These are phyloP conservation scores for Ogataea pilisensis DNA, from an alignment of 805 yeast genomes.

Conservation along the genomic window DNA sequence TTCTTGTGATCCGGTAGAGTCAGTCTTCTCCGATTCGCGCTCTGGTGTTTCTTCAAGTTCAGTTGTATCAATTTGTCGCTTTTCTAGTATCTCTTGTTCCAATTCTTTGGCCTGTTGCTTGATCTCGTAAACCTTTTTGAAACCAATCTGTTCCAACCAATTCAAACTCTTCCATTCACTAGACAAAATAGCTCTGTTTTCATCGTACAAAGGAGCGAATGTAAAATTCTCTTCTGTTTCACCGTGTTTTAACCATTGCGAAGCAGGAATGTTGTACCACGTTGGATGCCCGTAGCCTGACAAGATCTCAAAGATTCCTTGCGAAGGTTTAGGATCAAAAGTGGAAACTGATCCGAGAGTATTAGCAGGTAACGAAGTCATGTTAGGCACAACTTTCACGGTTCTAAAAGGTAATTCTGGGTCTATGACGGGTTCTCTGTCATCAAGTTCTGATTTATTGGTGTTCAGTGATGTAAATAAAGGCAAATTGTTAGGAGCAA, in stretches of 20 bases:
- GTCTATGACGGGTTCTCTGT: constrained; percentile 64
- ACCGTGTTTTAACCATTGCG: constrained; percentile 57
- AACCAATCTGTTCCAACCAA: constrained; percentile 54
- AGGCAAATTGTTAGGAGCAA: constrained; percentile 64
- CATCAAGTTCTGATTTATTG: constrained; percentile 69
- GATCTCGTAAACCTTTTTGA: constrained; percentile 31
- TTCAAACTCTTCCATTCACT: constrained; percentile 46
- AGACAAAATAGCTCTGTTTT: constrained; percentile 50
- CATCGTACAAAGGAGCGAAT: constrained; percentile 67
- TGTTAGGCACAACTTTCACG: constrained; percentile 65
- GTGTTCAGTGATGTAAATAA: constrained; percentile 68
- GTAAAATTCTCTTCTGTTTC: constrained; percentile 37
- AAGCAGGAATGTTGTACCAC: constrained; percentile 60
- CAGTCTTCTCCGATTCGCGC: constrained; percentile 12
- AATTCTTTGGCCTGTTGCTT: constrained; percentile 5
- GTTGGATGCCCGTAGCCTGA: constrained; percentile 54
- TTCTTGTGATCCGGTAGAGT: too few species aligned
- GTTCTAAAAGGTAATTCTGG: constrained; percentile 50
- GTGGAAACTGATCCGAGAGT: constrained; percentile 46
- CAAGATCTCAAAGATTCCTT: constrained; percentile 40
- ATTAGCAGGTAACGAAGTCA: constrained; percentile 32
- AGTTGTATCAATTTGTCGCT: too few species aligned
- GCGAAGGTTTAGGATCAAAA: constrained; percentile 10
- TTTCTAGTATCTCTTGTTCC: constrained; percentile 7
- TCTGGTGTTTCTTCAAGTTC: constrained; percentile 11